These are phyloP conservation scores for Monoraphidium neglectum DNA, from an alignment of 139 green algal genomes.

Conservation along the genomic window DNA sequence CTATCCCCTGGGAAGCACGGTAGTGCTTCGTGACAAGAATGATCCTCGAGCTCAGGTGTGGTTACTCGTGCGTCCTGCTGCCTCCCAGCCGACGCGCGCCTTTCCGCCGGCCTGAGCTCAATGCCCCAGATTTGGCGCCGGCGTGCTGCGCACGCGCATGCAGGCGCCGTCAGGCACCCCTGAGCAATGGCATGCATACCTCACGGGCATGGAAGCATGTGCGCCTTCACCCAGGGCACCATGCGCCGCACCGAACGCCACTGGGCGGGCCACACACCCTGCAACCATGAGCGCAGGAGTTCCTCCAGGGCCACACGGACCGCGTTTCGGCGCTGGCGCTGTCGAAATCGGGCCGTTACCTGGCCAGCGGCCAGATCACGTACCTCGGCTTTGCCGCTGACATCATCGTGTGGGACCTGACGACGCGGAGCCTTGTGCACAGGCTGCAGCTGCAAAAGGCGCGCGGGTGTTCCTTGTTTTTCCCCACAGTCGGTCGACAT, in stretches of 20 bases:
- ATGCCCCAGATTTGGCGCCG: too few species aligned
- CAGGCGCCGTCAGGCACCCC: too few species aligned
- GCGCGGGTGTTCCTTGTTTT: too few species aligned
- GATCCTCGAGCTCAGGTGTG: slow-evolving; percentile 44
- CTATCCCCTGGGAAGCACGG: slow-evolving; percentile 80
- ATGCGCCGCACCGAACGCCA: slow-evolving; percentile 47
- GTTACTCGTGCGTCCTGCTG: too few species aligned
- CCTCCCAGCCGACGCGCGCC: too few species aligned
- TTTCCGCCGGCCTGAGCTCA: too few species aligned
- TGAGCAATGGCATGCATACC: too few species aligned
- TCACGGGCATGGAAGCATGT: too few species aligned
- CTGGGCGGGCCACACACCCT: background rate
- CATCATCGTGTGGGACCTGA: slow-evolving; percentile 89
- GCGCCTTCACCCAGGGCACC: too few species aligned
- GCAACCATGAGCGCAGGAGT: slow-evolving; percentile 32
- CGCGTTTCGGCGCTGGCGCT: slow-evolving; percentile 77
- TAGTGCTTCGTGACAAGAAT: slow-evolving; percentile 70
- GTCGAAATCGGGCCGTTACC: slow-evolving; percentile 66
- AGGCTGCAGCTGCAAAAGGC: slow-evolving; percentile 84
- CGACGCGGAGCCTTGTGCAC: slow-evolving; percentile 61
- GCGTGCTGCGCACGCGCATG: too few species aligned
- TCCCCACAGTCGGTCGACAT: too few species aligned
- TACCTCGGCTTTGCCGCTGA: slow-evolving; percentile 83
- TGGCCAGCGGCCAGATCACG: slow-evolving; percentile 81
- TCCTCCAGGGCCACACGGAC: slow-evolving; percentile 68